These are phyloP conservation scores for Santalum album DNA, from an alignment of 164 flowering plant species.

Conservation along the genomic window DNA sequence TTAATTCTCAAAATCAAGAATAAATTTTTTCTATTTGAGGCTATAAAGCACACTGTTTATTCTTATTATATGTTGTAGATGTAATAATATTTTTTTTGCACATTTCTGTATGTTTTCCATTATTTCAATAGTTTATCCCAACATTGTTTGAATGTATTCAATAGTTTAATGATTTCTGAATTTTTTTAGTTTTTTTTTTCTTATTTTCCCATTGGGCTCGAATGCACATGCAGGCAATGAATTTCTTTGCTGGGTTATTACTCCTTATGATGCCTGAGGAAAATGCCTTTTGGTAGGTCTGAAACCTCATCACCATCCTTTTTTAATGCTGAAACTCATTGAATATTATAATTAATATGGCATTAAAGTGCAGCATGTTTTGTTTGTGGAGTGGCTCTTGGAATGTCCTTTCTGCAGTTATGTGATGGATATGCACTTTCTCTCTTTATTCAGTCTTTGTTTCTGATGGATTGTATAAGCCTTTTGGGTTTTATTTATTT, in stretches of 20 bases:
- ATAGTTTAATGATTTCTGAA: neutral
- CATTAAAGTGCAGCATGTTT: neutral
- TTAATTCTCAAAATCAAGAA: too few species aligned
- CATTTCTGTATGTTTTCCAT: too few species aligned
- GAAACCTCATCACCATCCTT: neutral
- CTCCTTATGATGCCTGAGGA: slow-evolving; percentile 2
- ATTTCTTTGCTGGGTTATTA: slow-evolving; percentile 5
- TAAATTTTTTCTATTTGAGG: too few species aligned
- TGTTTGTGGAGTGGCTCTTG: neutral
- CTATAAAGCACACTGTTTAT: too few species aligned
- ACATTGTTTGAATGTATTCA: too few species aligned
- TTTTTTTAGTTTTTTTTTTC: neutral
- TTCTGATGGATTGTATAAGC: neutral
- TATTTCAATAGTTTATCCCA: too few species aligned
- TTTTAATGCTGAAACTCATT: neutral
- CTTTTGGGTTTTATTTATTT: too few species aligned
- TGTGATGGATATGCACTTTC: neutral
- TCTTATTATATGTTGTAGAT: too few species aligned
- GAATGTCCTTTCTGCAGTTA: neutral
- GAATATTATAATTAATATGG: neutral
- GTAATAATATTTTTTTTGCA: too few species aligned
- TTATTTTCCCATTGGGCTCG: neutral
- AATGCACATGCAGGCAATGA: slow-evolving; percentile 4
- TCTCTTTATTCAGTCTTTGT: neutral
- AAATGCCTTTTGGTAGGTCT: slow-evolving; percentile 4